Evolutionary conservation across 1,284 basidiomycete species (phyloP).

Genomic region (Xerocomus cyaneibrunnescens): DNA sequence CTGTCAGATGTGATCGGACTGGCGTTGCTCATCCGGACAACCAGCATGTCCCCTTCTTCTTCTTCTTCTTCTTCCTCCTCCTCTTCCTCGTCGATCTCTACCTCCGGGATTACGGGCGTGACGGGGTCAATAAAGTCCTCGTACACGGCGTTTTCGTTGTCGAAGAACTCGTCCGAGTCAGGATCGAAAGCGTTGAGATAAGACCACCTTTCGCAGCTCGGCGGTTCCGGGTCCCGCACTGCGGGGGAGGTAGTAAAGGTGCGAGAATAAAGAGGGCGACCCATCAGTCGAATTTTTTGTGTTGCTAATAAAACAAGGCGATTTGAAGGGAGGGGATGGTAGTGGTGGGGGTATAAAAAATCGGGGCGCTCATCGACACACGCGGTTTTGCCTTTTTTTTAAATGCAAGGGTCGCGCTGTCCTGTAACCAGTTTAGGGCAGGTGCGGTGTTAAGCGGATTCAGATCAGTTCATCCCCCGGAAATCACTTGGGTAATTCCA

Average conservation of each 20-base stretch:
- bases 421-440: constrained; percentile 30
- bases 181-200: constrained; percentile 70
- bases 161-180: constrained; percentile 77
- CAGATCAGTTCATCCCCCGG: background rate
- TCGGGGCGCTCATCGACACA: background rate
- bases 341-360: constrained; percentile 12
- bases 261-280: constrained; percentile 65
- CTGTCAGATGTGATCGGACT: constrained; percentile 37
- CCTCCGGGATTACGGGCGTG: constrained; percentile 9
- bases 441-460: constrained; percentile 33
- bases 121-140: constrained; percentile 60
- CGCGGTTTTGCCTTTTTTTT: constrained; percentile 13
- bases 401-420: constrained; percentile 3
- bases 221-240: constrained; percentile 50
- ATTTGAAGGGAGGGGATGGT: background rate
- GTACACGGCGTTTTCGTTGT: constrained; percentile 55
- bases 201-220: constrained; percentile 58
- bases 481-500: background rate
- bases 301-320: constrained; percentile 33
- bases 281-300: constrained; percentile 43
- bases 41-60: constrained; percentile 24
- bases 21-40: constrained; percentile 29
- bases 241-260: constrained; percentile 41
- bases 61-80: constrained; percentile 32
- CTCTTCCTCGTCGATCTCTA: no score